A percentile compares a stretch with the other conserved stretches of the same genome.
Conservation (phyloP, 208 protist species). For the Crithidia thermophila region DNA sequence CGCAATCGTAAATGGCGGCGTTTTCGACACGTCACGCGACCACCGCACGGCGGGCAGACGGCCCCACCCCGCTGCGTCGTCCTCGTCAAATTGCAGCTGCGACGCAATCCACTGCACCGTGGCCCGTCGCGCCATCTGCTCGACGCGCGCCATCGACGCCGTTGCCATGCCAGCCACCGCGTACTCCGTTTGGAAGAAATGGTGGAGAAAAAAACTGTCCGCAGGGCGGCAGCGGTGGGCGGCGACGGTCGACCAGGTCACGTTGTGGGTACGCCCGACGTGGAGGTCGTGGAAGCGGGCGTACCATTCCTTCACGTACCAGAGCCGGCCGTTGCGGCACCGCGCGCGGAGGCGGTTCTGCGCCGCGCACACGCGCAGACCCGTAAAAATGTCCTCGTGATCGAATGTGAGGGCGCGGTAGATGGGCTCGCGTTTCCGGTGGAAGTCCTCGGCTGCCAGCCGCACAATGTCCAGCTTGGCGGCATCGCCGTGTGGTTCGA, state of each 20-base stretch:
- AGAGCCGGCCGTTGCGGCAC: background rate
- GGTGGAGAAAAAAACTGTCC: slow-evolving; percentile 9
- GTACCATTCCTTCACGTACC: background rate
- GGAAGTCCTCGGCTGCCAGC: background rate
- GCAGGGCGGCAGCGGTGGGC: slow-evolving; percentile 23
- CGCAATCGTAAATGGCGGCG: background rate
- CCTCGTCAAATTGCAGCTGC: background rate
- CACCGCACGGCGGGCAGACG: background rate
- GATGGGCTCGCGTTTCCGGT: background rate
- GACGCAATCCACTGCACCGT: background rate
- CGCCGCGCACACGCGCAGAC: background rate
- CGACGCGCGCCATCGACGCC: background rate
- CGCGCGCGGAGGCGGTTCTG: background rate
- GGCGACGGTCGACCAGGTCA: slow-evolving; percentile 20
- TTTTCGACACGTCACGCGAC: background rate
- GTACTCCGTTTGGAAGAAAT: slow-evolving; percentile 18
- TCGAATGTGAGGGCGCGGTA: background rate
- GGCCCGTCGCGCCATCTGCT: background rate
- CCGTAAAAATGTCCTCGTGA: slow-evolving; percentile 11
- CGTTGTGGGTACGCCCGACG: background rate
- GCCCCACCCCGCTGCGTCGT: background rate
- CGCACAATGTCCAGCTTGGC: background rate
- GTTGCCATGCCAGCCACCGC: background rate
- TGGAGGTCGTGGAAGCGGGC: slow-evolving; percentile 19
- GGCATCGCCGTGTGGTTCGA: background rate